Conservation (phyloP, 257 asterid genomes). For the Eucommia ulmoides region DNA sequence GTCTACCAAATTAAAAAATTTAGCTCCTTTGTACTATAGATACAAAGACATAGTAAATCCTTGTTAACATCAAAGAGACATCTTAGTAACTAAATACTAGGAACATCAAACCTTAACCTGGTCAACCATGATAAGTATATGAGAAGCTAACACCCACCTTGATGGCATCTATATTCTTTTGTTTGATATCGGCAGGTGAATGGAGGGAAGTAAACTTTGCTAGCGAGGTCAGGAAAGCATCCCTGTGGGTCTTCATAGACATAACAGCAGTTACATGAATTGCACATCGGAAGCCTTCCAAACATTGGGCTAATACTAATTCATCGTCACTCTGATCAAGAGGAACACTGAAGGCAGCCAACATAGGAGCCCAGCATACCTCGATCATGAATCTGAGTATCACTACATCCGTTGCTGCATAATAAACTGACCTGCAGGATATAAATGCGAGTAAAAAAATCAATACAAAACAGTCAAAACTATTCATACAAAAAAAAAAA, state of each 20-base stretch:
- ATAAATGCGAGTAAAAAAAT: too few species aligned
- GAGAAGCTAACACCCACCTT: slow-evolving; percentile 42
- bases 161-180: slow-evolving; percentile 92
- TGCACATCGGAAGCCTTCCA: slow-evolving; percentile 83
- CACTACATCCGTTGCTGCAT: slow-evolving; percentile 93
- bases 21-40: too few species aligned
- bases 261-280: slow-evolving; percentile 94
- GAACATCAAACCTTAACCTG: background rate
- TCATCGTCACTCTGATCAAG: slow-evolving; percentile 92
- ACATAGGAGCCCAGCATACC: slow-evolving; percentile 99
- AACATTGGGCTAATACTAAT: slow-evolving; percentile 58
- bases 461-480: too few species aligned
- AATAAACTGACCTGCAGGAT: slow-evolving; percentile 77
- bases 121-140: background rate
- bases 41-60: background rate
- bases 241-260: slow-evolving; percentile 98
- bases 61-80: background rate
- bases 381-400: slow-evolving; percentile 94
- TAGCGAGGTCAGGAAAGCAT: slow-evolving; percentile 90
- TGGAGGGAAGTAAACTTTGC: slow-evolving; percentile 97
- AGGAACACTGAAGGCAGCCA: slow-evolving; percentile 99
- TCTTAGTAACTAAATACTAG: background rate
- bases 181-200: slow-evolving; percentile 95
- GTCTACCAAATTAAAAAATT: too few species aligned
- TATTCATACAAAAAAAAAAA: too few species aligned